Base-by-base conservation (phyloP, 305 asterid genomes). In the Fraxinus nigra region DNA sequence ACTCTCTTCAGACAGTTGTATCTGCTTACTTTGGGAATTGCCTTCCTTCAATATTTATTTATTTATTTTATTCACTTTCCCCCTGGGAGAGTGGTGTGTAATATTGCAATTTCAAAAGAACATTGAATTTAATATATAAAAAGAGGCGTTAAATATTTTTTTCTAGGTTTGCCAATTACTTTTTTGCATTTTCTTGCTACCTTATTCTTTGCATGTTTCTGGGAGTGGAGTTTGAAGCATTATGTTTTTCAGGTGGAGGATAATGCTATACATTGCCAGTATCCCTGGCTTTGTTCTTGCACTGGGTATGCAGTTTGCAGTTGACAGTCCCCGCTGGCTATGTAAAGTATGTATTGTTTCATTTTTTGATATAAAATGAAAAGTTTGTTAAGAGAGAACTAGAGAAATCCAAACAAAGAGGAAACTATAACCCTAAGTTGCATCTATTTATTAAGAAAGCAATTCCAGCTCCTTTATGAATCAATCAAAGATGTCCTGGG, bases 271-370 rank as follows among this genome's bases (percentile, higher is more conserved):
- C 79, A 81, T 93, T 77, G 95, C 97, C 20, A 88, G 91, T 61
- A 48, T 90, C 56, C 97, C 98, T 79, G 97, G 93, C 51, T 88
- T 91, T 84, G 54, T 88, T 81, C 90, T 93, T 75, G 95, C 92
- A 65, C 82, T 93, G 51, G 97, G 98, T 78, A 93, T 93, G 95
- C 97, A 94, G 84, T 91, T 93, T 86, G 87, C 97, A 13, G 95
- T 92, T 32, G 98, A 94, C 73, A 93, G 98, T 88, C 98, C 98
- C 56, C 97, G 97, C 75, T 94, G 98, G 98, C 87, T 94, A 20
- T 92, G 97, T 83, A 94, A 92, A 86, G 97, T 93, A 92, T 85
- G 88, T 34, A 38, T 43, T 14, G 35, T 67, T 84, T 82, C 79
- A 34, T 72, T 18, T 43, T 73, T 78, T 78, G 7, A 34, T 70